phyloP scores from a whole-genome alignment of 2,329 filamentous ascomycete species.

The Aspergillus eucalypticola region DNA sequence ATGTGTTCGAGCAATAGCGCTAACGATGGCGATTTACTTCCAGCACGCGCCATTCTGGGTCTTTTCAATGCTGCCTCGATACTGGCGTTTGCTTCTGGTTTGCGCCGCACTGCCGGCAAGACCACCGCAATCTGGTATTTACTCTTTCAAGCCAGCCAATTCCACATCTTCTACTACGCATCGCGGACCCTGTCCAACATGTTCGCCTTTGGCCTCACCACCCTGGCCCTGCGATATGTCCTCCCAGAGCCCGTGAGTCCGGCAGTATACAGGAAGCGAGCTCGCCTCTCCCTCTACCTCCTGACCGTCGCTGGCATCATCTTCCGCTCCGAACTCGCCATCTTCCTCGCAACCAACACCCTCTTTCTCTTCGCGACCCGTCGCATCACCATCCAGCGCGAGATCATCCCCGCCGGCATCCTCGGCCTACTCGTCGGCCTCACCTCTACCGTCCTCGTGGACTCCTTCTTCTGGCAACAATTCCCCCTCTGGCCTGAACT shows the following conservation, averaged over 20 bases:
- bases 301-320: slow-evolving; percentile 78
- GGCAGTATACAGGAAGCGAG: slow-evolving; percentile 45
- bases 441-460: slow-evolving; percentile 68
- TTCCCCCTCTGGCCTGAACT: slow-evolving; percentile 85
- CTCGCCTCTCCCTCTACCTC: slow-evolving; percentile 68
- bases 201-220: slow-evolving; percentile 79
- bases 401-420: slow-evolving; percentile 66
- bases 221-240: slow-evolving; percentile 48
- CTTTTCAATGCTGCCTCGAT: slow-evolving; percentile 71
- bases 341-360: slow-evolving; percentile 71
- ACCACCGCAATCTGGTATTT: slow-evolving; percentile 76
- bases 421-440: slow-evolving; percentile 68
- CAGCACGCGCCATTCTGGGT: slow-evolving; percentile 75
- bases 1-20: background rate
- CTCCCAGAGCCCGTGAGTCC: slow-evolving; percentile 45
- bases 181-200: slow-evolving; percentile 92
- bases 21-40: slow-evolving; percentile 1
- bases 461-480: slow-evolving; percentile 90
- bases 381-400: slow-evolving; percentile 53
- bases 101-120: slow-evolving; percentile 68
- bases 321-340: slow-evolving; percentile 85
- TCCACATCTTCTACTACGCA: slow-evolving; percentile 90
- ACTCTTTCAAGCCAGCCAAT: slow-evolving; percentile 76
- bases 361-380: slow-evolving; percentile 62
- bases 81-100: slow-evolving; percentile 62